These are phyloP conservation scores for Gremmenia infestans DNA, from an alignment of 2,329 filamentous ascomycete genomes.

Conservation along the genomic window DNA sequence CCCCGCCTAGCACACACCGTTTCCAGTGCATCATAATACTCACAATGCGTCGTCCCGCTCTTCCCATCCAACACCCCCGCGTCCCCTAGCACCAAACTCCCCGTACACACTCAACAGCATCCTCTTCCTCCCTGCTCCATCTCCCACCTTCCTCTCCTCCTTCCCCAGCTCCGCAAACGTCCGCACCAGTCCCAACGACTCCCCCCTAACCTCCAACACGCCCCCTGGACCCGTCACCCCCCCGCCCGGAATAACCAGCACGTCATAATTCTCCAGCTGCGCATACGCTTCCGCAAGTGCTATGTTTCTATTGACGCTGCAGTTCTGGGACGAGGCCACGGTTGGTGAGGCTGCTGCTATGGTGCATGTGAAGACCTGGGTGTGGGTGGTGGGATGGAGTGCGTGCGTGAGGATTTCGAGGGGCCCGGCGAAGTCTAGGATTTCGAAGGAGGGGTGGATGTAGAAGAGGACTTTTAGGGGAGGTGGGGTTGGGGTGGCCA, in stretches of 20 bases:
- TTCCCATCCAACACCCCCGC: conserved; percentile 71
- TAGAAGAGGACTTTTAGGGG: conserved; percentile 51
- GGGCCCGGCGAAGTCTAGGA: conserved; percentile 49
- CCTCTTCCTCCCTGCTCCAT: conserved; percentile 69
- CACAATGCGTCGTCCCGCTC: conserved; percentile 73
- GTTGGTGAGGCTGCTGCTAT: conserved; percentile 35
- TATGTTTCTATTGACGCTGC: conserved; percentile 66
- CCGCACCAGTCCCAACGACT: conserved; percentile 65
- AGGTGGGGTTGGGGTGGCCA: background rate
- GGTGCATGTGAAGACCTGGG: conserved; percentile 43
- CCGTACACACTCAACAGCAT: conserved; percentile 73
- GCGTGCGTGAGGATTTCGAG: conserved; percentile 49
- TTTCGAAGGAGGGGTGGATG: conserved; percentile 47
- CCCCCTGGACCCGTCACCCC: conserved; percentile 39
- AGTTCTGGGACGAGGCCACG: conserved; percentile 44
- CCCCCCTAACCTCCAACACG: conserved; percentile 58
- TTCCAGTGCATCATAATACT: conserved; percentile 64
- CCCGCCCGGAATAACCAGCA: conserved; percentile 72
- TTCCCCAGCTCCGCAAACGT: conserved; percentile 73
- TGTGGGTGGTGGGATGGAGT: conserved; percentile 39
- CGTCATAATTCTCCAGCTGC: conserved; percentile 52
- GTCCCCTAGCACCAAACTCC: conserved; percentile 68
- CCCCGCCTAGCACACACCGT: conserved; percentile 3
- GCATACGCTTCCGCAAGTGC: conserved; percentile 71
- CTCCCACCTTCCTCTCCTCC: conserved; percentile 66